Percentiles rank a stretch among this genome's conserved stretches.
Conservation (phyloP, 257 asterid species). For the Catharanthus roseus region DNA sequence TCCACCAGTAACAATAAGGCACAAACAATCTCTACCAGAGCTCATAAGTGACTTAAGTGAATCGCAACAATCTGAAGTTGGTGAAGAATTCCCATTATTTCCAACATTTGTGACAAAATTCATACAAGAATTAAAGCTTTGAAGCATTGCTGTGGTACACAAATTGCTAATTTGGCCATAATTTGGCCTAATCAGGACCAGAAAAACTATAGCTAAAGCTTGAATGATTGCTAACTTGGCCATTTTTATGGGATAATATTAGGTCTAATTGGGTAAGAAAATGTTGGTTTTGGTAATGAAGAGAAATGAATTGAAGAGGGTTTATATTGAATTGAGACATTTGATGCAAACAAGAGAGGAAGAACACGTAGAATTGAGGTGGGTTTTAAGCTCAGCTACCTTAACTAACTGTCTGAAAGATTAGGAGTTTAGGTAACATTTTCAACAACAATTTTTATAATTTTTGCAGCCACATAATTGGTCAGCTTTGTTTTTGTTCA, state of each 20-base stretch:
- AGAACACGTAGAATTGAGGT: constrained; percentile 17
- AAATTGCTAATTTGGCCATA: constrained; percentile 40
- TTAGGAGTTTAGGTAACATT: constrained; percentile 18
- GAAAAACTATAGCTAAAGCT: constrained; percentile 23
- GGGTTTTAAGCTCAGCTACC: constrained; percentile 26
- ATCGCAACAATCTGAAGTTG: constrained; percentile 54
- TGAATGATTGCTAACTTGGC: constrained; percentile 19
- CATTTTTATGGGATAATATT: constrained; percentile 6
- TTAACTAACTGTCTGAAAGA: constrained; percentile 13
- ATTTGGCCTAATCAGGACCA: constrained; percentile 17
- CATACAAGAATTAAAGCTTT: constrained; percentile 51
- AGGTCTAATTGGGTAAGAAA: background rate
- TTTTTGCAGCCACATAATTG: background rate
- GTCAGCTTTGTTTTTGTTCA: background rate
- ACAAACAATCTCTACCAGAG: constrained; percentile 61
- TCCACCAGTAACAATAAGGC: constrained; percentile 53
- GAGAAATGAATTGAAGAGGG: background rate
- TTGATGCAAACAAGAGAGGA: constrained; percentile 11
- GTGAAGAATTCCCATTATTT: constrained; percentile 35
- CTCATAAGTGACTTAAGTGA: constrained; percentile 61
- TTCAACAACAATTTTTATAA: background rate
- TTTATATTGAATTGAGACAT: constrained; percentile 4
- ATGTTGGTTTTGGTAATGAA: background rate
- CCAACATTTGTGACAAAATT: constrained; percentile 33
- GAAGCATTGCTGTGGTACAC: constrained; percentile 58